Conservation (phyloP, 1,139 yeast species). For the Hyphopichia buzzinii region DNA sequence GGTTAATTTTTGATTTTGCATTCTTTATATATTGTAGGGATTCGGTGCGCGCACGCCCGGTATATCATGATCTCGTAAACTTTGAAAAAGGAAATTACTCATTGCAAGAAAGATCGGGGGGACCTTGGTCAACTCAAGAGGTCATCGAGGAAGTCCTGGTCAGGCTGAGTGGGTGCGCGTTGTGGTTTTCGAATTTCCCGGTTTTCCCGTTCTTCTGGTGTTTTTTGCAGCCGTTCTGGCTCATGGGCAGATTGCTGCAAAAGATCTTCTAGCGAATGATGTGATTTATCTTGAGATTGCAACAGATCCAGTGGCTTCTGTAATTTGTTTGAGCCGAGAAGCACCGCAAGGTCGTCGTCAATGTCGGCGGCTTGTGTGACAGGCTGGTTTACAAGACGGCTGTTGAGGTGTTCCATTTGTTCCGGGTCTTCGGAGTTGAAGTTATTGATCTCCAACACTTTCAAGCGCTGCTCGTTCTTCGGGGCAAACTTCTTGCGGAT, state of each 20-base stretch:
- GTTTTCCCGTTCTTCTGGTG: not conserved
- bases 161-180: constrained; percentile 1
- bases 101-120: not conserved
- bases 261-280: not conserved
- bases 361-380: constrained; percentile 13
- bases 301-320: too few species aligned
- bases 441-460: constrained; percentile 41
- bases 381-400: constrained; percentile 13
- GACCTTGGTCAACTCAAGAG: constrained; percentile 4
- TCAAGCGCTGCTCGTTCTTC: constrained; percentile 9
- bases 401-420: constrained; percentile 28
- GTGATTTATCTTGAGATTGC: not conserved
- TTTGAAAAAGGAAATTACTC: too few species aligned
- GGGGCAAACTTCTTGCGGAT: constrained; percentile 29
- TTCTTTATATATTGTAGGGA: not conserved
- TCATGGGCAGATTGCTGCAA: not conserved
- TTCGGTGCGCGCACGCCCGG: not conserved
- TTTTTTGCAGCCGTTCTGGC: not conserved
- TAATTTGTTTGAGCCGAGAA: constrained; percentile 17
- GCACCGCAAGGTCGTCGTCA: constrained; percentile 17
- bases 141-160: constrained; percentile 7
- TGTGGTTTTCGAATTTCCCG: not conserved
- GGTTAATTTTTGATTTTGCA: not conserved
- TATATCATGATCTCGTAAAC: too few species aligned
- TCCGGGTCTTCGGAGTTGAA: constrained; percentile 20